phyloP scores from a whole-genome alignment of 495 filamentous ascomycete genomes.

The Penicillium herquei region DNA sequence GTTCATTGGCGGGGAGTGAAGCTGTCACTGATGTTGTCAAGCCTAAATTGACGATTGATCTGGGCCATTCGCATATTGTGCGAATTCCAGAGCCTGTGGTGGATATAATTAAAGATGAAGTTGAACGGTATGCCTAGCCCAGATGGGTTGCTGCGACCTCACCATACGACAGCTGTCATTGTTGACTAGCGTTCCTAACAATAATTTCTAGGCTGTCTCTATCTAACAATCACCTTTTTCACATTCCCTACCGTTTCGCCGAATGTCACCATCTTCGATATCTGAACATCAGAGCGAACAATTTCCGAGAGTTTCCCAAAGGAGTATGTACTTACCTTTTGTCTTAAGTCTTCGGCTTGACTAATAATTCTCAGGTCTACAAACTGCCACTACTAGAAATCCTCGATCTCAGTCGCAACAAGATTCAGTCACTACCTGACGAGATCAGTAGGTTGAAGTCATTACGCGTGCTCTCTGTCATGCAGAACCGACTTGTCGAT shows the following conservation, averaged over 20 bases:
- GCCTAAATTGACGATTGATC: slow-evolving; percentile 80
- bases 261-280: slow-evolving; percentile 87
- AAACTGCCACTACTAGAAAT: slow-evolving; percentile 85
- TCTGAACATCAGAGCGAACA: slow-evolving; percentile 89
- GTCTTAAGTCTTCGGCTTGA: too few relatives aligned
- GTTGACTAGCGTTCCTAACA: too few relatives aligned
- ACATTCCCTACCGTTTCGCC: slow-evolving; percentile 77
- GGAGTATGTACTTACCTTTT: slow-evolving; percentile 55
- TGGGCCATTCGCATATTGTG: slow-evolving; percentile 78
- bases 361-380: slow-evolving; percentile 57
- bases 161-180: too few relatives aligned
- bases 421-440: slow-evolving; percentile 71
- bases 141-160: background rate
- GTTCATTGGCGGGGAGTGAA: slow-evolving; percentile 64
- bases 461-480: slow-evolving; percentile 74
- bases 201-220: slow-evolving; percentile 66
- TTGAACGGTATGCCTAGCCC: slow-evolving; percentile 68
- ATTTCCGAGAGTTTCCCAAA: slow-evolving; percentile 81
- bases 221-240: slow-evolving; percentile 81
- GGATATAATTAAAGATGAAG: slow-evolving; percentile 87
- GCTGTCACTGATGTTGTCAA: slow-evolving; percentile 68
- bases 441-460: slow-evolving; percentile 75
- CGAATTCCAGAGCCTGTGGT: slow-evolving; percentile 85
- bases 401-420: slow-evolving; percentile 85
- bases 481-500: slow-evolving; percentile 80